These are phyloP conservation scores for Hypoxylon sp. DNA, from an alignment of 2,329 filamentous ascomycete species.

Conservation along the genomic window DNA sequence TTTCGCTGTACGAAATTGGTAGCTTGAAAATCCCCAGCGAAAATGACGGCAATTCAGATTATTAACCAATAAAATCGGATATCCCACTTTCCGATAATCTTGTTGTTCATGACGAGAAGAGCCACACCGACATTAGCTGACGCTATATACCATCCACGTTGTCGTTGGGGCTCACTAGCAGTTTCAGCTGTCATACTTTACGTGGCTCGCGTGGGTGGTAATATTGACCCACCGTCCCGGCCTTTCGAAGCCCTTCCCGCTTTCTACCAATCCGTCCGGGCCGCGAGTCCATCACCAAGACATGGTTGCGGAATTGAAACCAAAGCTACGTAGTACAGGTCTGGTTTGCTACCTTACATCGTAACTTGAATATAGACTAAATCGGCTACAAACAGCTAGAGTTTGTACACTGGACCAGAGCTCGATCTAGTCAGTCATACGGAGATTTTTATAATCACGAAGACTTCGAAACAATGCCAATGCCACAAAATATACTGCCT, in stretches of 20 bases:
- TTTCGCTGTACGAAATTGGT: slow-evolving; percentile 33
- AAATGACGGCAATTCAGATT: slow-evolving; percentile 16
- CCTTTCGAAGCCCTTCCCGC: slow-evolving; percentile 27
- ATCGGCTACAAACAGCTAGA: slow-evolving; percentile 9
- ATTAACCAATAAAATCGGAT: slow-evolving; percentile 29
- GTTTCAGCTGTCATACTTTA: slow-evolving; percentile 42
- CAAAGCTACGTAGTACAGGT: slow-evolving; percentile 1
- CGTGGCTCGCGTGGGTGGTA: slow-evolving; percentile 34
- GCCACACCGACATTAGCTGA: slow-evolving; percentile 41
- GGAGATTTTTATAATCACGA: neutral
- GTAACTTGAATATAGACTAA: slow-evolving; percentile 5
- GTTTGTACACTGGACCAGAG: slow-evolving; percentile 12
- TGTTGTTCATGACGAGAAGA: slow-evolving; percentile 29
- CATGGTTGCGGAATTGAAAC: slow-evolving; percentile 20
- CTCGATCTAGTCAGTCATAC: neutral
- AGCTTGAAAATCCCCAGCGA: slow-evolving; percentile 26
- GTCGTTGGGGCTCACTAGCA: slow-evolving; percentile 32
- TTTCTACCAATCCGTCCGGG: slow-evolving; percentile 23
- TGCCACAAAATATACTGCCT: neutral
- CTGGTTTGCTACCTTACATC: neutral
- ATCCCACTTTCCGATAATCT: slow-evolving; percentile 15
- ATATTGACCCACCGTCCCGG: slow-evolving; percentile 28
- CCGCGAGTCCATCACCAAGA: slow-evolving; percentile 30
- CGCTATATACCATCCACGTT: slow-evolving; percentile 38
- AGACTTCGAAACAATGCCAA: slow-evolving; percentile 8